Conservation (phyloP, 2,329 filamentous ascomycete species). For the Trichoderma afroharzianum region DNA sequence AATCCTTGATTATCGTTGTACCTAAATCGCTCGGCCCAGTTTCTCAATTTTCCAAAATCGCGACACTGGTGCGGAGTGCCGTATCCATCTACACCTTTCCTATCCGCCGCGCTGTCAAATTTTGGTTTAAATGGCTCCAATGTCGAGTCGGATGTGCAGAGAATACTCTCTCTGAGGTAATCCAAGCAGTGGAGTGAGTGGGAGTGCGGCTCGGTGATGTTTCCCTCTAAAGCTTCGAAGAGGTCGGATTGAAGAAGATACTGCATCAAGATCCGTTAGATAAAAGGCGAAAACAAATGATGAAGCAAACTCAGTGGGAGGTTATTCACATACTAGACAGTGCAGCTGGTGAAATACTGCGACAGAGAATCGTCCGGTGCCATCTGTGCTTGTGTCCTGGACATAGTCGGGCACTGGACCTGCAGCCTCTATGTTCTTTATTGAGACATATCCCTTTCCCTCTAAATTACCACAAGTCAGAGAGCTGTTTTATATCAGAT, state of each 20-base stretch:
- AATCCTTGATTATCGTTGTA: conserved; percentile 11
- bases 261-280: neutral
- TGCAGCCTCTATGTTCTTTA: conserved; percentile 10
- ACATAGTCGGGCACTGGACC: conserved; percentile 6
- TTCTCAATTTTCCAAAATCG: neutral
- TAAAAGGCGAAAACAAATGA: neutral
- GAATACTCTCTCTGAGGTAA: conserved; percentile 8
- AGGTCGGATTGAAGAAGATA: conserved; percentile 6
- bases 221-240: neutral
- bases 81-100: conserved; percentile 9
- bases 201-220: conserved; percentile 7
- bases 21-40: conserved; percentile 8
- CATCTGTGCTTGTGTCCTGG: neutral
- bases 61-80: conserved; percentile 5
- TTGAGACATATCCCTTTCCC: conserved; percentile 11
- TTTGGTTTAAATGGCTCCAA: conserved; percentile 5
- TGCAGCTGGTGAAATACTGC: conserved; percentile 5
- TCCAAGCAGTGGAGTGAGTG: conserved; percentile 8
- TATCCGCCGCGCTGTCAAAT: neutral
- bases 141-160: neutral
- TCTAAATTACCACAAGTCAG: neutral
- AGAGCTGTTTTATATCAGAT: neutral
- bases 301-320: neutral
- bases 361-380: conserved; percentile 7
- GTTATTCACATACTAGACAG: neutral